Evolutionary conservation across 805 yeast species (phyloP).

Genomic region (Sungouiozyma intestinalis): DNA sequence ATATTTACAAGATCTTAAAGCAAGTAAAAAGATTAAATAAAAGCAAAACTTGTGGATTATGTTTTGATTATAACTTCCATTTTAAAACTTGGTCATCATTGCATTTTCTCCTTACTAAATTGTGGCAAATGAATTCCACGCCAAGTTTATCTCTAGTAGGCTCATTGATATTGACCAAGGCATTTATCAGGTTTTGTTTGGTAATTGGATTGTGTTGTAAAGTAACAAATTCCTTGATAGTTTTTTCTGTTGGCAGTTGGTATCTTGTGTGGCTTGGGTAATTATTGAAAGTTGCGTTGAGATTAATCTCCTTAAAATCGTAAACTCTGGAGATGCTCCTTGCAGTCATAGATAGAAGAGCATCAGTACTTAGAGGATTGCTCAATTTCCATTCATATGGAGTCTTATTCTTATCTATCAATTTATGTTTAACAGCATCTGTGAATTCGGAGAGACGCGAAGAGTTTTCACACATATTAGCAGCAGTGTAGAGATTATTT

Average conservation of each 20-base stretch:
- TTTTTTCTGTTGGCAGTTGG: constrained; percentile 71
- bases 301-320: constrained; percentile 21
- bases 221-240: constrained; percentile 53
- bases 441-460: constrained; percentile 44
- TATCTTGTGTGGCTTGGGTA: constrained; percentile 35
- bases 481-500: constrained; percentile 66
- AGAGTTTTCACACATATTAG: constrained; percentile 51
- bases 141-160: constrained; percentile 21
- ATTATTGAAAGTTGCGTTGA: constrained; percentile 32
- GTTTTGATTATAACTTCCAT: constrained; percentile 3
- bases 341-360: constrained; percentile 16
- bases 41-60: too few species aligned
- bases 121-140: constrained; percentile 12
- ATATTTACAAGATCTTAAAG: not conserved
- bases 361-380: constrained; percentile 13
- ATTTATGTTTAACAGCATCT: constrained; percentile 54
- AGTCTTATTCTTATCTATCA: constrained; percentile 47
- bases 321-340: constrained; percentile 27
- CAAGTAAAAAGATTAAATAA: not conserved
- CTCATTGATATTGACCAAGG: constrained; percentile 34
- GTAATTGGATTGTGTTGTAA: constrained; percentile 49
- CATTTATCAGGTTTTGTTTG: constrained; percentile 52
- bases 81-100: not conserved
- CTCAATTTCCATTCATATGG: constrained; percentile 41
- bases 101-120: constrained; percentile 8